phyloP scores from a whole-genome alignment of 2,329 filamentous ascomycete genomes.

The Monosporascus sp. region DNA sequence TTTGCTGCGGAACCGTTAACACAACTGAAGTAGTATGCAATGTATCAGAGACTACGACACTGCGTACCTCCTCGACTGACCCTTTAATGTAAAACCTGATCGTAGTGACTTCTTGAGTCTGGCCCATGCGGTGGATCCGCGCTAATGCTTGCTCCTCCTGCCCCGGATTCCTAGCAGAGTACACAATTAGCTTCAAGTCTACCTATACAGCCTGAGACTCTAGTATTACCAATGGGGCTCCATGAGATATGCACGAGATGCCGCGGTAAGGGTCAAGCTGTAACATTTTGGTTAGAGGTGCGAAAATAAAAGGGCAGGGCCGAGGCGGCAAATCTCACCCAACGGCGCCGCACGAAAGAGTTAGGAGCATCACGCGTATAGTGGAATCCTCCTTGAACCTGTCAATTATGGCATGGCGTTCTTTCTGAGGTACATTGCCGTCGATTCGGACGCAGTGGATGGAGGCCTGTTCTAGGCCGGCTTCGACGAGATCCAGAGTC shows the following conservation, averaged over 20 bases:
- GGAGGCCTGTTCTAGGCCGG: slow-evolving; percentile 27
- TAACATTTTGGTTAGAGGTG: neutral
- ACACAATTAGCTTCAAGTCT: no score
- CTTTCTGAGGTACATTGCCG: slow-evolving; percentile 37
- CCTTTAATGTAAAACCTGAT: no score
- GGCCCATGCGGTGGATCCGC: no score
- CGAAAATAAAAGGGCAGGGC: neutral
- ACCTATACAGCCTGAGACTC: no score
- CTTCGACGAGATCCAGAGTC: slow-evolving; percentile 41
- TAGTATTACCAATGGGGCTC: slow-evolving; percentile 44
- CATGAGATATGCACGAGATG: slow-evolving; percentile 42
- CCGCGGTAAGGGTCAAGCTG: slow-evolving; percentile 38
- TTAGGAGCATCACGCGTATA: slow-evolving; percentile 40
- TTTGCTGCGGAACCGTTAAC: no score
- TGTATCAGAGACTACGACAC: no score
- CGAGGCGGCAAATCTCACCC: slow-evolving; percentile 33
- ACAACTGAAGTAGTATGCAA: no score
- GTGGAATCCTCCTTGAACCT: slow-evolving; percentile 33
- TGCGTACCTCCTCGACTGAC: no score
- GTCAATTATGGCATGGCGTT: slow-evolving; percentile 34
- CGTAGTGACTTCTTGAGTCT: no score
- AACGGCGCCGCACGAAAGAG: slow-evolving; percentile 46
- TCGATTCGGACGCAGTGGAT: slow-evolving; percentile 40
- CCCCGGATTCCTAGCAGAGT: no score
- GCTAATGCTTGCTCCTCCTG: no score